Conservation (phyloP, 495 filamentous ascomycete species). For the Penicillium roqueforti region DNA sequence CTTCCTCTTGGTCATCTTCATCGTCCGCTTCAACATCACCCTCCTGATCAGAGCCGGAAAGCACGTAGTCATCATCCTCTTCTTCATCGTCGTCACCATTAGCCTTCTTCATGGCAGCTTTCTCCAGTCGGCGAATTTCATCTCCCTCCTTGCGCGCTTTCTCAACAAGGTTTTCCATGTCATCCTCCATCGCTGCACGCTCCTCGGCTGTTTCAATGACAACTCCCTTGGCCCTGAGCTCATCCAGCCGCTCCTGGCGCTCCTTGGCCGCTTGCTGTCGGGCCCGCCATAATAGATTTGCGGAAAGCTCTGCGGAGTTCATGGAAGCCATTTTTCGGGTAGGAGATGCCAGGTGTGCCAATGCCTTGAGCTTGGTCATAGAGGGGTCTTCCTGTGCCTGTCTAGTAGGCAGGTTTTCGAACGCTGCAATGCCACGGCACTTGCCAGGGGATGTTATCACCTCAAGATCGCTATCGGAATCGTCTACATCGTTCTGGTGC, state of each 20-base stretch:
- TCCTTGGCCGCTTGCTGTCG: slow-evolving; percentile 75
- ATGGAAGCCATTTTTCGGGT: slow-evolving; percentile 54
- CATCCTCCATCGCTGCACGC: slow-evolving; percentile 68
- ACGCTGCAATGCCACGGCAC: slow-evolving; percentile 50
- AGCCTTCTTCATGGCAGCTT: slow-evolving; percentile 58
- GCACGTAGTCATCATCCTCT: slow-evolving; percentile 52
- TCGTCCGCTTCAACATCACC: slow-evolving; percentile 29
- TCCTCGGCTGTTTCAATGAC: slow-evolving; percentile 84
- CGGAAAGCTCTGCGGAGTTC: slow-evolving; percentile 65
- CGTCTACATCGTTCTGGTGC: slow-evolving; percentile 46
- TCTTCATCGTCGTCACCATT: slow-evolving; percentile 64
- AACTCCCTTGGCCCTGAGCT: slow-evolving; percentile 72
- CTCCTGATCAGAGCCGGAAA: slow-evolving; percentile 52
- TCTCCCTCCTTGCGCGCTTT: slow-evolving; percentile 77
- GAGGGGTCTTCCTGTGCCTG: slow-evolving; percentile 58
- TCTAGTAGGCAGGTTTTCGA: slow-evolving; percentile 61
- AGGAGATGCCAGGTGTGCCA: slow-evolving; percentile 70
- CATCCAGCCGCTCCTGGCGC: slow-evolving; percentile 71
- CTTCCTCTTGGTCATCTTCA: slow-evolving; percentile 37
- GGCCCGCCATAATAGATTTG: slow-evolving; percentile 60
- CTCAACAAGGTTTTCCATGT: slow-evolving; percentile 82
- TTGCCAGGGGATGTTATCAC: slow-evolving; percentile 48
- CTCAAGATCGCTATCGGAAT: slow-evolving; percentile 67
- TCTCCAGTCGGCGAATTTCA: slow-evolving; percentile 73
- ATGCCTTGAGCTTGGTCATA: slow-evolving; percentile 61